These are phyloP conservation scores for Eucalyptus sideroxylon DNA, from an alignment of 345 rosid genomes.

Conservation along the genomic window DNA sequence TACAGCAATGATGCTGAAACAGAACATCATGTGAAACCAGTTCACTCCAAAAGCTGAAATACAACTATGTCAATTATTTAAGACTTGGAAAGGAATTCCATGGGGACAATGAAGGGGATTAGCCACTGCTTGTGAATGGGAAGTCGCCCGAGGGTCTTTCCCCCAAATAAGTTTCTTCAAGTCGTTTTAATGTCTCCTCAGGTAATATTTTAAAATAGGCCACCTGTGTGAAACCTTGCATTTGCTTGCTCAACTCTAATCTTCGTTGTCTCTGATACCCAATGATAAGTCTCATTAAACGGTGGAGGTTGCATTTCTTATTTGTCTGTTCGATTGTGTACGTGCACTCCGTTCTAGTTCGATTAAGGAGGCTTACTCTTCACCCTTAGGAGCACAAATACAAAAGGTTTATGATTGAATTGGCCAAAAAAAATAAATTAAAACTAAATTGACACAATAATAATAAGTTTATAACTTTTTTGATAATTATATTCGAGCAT, in stretches of 20 bases:
- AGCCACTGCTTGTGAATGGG: background rate
- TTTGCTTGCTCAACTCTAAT: background rate
- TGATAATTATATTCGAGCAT: too few species aligned
- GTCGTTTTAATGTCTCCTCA: conserved; percentile 87
- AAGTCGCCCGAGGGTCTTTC: background rate
- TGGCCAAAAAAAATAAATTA: fast-evolving
- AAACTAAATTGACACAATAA: too few species aligned
- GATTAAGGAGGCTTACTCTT: background rate
- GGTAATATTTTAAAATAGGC: conserved; percentile 13
- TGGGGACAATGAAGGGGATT: background rate
- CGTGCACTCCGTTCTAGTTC: background rate
- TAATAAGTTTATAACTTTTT: too few species aligned
- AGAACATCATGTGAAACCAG: background rate
- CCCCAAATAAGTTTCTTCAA: conserved; percentile 48
- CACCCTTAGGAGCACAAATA: too few species aligned
- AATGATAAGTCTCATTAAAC: background rate
- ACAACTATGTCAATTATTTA: background rate
- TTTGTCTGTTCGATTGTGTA: background rate
- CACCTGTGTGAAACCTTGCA: background rate
- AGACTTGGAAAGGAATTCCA: background rate
- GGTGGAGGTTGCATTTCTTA: background rate
- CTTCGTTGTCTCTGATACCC: background rate
- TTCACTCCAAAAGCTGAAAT: background rate
- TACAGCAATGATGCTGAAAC: background rate
- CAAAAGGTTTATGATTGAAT: too few species aligned